phyloP scores from a whole-genome alignment of 257 asterid species.

The Solanum etuberosum region DNA sequence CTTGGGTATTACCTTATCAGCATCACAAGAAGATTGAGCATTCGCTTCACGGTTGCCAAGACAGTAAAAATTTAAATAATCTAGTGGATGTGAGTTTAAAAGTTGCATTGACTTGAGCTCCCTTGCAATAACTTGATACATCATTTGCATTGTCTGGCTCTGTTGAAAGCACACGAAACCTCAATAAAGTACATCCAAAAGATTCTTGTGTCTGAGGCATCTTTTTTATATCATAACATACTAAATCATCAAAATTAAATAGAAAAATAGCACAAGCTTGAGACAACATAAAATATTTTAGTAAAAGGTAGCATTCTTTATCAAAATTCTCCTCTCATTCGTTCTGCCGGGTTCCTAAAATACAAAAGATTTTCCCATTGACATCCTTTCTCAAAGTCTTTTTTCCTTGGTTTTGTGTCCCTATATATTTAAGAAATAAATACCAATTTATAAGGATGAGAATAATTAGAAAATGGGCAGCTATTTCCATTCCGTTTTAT shows the following conservation, averaged over 20 bases:
- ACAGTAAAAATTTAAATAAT: slow-evolving; percentile 80
- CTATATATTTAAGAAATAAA: background rate
- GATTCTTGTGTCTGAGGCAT: background rate
- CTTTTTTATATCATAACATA: background rate
- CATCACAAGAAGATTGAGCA: slow-evolving; percentile 27
- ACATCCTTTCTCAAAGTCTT: background rate
- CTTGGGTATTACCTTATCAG: slow-evolving; percentile 48
- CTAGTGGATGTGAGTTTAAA: slow-evolving; percentile 51
- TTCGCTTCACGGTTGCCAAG: slow-evolving; percentile 73
- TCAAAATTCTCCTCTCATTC: background rate
- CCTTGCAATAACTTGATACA: slow-evolving; percentile 62
- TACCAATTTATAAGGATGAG: background rate
- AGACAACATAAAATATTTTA: background rate
- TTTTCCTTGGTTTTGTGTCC: background rate
- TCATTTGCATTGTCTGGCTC: slow-evolving; percentile 78
- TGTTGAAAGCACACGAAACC: slow-evolving; percentile 15
- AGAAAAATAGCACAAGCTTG: background rate
- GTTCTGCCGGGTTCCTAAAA: background rate
- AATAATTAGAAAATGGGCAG: background rate
- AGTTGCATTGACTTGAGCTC: slow-evolving; percentile 61
- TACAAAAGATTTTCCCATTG: background rate
- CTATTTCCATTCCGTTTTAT: background rate
- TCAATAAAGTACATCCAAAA: background rate
- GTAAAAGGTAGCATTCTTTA: background rate
- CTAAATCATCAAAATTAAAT: background rate